phyloP scores from a whole-genome alignment of 148 eudicot species.

The Cornus florida region DNA sequence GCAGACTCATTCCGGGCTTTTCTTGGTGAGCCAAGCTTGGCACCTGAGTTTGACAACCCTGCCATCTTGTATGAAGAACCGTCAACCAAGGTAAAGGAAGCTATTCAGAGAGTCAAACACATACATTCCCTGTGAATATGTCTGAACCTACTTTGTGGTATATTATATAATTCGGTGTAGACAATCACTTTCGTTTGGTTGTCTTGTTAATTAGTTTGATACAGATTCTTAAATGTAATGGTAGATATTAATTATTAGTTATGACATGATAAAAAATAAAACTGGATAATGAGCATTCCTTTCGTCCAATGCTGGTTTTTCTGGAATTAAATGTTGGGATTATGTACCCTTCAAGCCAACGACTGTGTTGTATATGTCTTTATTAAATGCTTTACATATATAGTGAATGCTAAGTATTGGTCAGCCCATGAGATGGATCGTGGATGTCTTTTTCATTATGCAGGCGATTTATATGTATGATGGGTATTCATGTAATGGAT shows the following conservation, averaged over 20 bases:
- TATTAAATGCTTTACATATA: no score
- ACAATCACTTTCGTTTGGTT: no score
- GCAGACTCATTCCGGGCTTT: constrained; percentile 89
- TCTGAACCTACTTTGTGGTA: background rate
- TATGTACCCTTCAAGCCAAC: no score
- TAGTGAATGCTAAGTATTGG: no score
- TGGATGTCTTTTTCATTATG: no score
- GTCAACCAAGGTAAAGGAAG: constrained; percentile 62
- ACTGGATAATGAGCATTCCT: background rate
- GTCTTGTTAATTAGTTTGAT: background rate
- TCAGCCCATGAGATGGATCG: no score
- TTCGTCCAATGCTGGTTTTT: background rate
- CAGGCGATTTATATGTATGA: no score
- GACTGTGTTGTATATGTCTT: no score
- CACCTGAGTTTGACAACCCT: constrained; percentile 68
- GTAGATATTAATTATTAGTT: background rate
- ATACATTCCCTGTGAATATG: constrained; percentile 66
- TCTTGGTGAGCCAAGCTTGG: constrained; percentile 77
- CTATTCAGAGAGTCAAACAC: constrained; percentile 66
- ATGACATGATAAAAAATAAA: background rate
- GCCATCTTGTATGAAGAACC: constrained; percentile 84
- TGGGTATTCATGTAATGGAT: no score
- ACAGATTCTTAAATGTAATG: background rate
- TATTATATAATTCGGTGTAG: no score
- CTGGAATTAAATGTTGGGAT: no score